Evolutionary conservation across 257 asterid genomes (phyloP).

Genomic region (Fraxinus anomala): DNA sequence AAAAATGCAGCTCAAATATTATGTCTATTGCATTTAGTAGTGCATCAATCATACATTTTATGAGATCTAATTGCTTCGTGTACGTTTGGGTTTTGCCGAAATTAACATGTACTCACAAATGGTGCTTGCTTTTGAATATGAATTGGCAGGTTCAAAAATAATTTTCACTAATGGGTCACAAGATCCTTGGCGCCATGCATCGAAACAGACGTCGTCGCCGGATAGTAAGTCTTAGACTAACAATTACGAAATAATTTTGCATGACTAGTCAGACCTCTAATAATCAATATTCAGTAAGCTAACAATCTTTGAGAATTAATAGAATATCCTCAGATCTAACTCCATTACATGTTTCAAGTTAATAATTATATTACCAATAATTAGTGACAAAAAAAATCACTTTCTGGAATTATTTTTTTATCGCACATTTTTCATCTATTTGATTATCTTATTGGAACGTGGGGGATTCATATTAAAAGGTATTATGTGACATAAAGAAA

Average conservation of each 20-base stretch:
- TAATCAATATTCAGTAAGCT: not conserved
- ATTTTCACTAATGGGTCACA: slow-evolving; percentile 94
- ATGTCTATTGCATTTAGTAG: not conserved
- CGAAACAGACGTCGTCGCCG: slow-evolving; percentile 77
- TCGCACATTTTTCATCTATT: not conserved
- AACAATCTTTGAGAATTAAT: not conserved
- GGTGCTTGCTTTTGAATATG: slow-evolving; percentile 12
- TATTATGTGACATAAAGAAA: not conserved
- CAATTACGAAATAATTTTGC: slow-evolving; percentile 6
- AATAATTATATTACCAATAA: not conserved
- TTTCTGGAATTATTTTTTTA: not conserved
- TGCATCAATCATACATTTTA: not conserved
- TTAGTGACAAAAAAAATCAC: not conserved
- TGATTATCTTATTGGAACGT: not conserved
- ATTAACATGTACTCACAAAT: slow-evolving; percentile 21
- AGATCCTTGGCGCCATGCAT: slow-evolving; percentile 99
- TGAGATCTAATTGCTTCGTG: slow-evolving; percentile 3
- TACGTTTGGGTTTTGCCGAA: not conserved
- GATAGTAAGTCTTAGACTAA: slow-evolving; percentile 58
- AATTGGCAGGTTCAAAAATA: slow-evolving; percentile 76
- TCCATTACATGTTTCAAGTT: not conserved
- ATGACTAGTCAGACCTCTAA: not conserved
- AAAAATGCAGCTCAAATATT: not conserved
- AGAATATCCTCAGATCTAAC: not conserved
- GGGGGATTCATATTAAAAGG: not conserved